Percentiles rank a stretch among this genome's conserved stretches.
Evolutionary conservation across 2,329 filamentous ascomycete genomes (phyloP).

Genomic region (Aphanocladium album): DNA sequence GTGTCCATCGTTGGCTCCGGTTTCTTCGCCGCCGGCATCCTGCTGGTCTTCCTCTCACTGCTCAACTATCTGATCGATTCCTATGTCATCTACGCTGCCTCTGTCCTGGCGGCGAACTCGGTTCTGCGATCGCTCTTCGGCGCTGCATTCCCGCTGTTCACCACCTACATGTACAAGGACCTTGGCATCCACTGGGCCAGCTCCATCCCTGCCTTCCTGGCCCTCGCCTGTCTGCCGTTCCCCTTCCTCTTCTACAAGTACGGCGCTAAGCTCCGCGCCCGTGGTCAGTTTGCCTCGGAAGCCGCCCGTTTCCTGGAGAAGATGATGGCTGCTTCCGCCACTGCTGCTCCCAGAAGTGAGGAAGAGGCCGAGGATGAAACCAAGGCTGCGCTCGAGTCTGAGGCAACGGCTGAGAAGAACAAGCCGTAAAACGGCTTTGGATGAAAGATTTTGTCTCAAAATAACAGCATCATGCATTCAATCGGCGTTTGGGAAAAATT

Average conservation of each 20-base stretch:
- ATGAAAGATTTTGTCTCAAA: neutral
- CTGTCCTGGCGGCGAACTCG: conserved; percentile 66
- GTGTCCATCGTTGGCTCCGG: conserved; percentile 41
- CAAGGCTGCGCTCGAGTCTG: neutral
- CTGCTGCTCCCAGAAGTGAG: conserved; percentile 14
- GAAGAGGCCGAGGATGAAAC: conserved; percentile 7
- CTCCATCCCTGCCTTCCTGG: conserved; percentile 68
- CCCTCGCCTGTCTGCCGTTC: conserved; percentile 65
- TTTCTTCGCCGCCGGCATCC: conserved; percentile 51
- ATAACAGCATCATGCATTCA: neutral
- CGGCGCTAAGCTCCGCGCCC: conserved; percentile 55
- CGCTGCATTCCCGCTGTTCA: conserved; percentile 69
- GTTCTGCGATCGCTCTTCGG: conserved; percentile 69
- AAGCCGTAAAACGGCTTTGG: neutral
- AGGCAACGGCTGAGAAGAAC: neutral
- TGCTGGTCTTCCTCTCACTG: conserved; percentile 61
- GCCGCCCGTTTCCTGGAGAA: conserved; percentile 54
- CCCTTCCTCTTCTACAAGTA: conserved; percentile 74
- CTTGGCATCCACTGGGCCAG: conserved; percentile 73
- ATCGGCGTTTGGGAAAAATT: conserved; percentile 3
- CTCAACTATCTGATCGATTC: conserved; percentile 66
- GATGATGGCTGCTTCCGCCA: neutral
- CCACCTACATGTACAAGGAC: conserved; percentile 50
- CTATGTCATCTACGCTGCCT: conserved; percentile 72
- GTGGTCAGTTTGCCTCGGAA: conserved; percentile 66